A percentile compares a stretch with the other conserved stretches of the same genome.
Conservation (phyloP, 192 early-diverging fungal genomes). For the Mortierella alpina region DNA sequence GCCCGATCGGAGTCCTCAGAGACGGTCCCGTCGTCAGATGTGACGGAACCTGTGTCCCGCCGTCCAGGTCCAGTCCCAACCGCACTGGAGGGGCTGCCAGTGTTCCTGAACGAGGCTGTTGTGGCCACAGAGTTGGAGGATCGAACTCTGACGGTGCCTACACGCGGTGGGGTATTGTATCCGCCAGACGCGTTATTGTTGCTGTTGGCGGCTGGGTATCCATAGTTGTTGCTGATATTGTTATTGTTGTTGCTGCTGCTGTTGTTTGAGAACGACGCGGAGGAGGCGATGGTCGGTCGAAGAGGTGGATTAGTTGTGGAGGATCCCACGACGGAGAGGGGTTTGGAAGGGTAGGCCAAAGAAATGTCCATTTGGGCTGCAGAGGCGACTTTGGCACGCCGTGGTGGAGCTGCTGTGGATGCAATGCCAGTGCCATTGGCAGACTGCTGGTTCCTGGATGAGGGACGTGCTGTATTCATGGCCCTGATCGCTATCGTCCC, state of each 20-base stretch:
- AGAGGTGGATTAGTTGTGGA: not conserved
- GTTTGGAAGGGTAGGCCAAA: constrained; percentile 7
- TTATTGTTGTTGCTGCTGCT: not conserved
- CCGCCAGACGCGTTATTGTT: not conserved
- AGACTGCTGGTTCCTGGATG: constrained; percentile 20
- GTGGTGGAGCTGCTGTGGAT: not conserved
- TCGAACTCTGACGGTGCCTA: constrained; percentile 14
- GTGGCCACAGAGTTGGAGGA: constrained; percentile 33
- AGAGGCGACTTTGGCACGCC: constrained; percentile 33
- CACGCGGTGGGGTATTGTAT: constrained; percentile 2
- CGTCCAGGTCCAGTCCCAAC: not conserved
- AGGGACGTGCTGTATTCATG: constrained; percentile 31
- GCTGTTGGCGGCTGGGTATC: not conserved
- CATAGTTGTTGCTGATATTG: constrained; percentile 3
- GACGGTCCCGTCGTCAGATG: constrained; percentile 44
- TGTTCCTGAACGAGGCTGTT: constrained; percentile 17
- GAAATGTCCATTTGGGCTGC: constrained; percentile 44
- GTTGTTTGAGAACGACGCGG: constrained; percentile 1
- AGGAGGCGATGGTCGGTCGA: not conserved
- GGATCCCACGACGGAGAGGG: not conserved
- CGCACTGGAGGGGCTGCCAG: not conserved
- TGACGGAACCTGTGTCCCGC: constrained; percentile 22
- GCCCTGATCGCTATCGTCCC: not conserved
- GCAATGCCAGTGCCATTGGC: not conserved
- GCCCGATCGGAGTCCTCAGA: constrained; percentile 43